Conservation (phyloP, 805 yeast species). For the Nakazawaea pomicola region DNA sequence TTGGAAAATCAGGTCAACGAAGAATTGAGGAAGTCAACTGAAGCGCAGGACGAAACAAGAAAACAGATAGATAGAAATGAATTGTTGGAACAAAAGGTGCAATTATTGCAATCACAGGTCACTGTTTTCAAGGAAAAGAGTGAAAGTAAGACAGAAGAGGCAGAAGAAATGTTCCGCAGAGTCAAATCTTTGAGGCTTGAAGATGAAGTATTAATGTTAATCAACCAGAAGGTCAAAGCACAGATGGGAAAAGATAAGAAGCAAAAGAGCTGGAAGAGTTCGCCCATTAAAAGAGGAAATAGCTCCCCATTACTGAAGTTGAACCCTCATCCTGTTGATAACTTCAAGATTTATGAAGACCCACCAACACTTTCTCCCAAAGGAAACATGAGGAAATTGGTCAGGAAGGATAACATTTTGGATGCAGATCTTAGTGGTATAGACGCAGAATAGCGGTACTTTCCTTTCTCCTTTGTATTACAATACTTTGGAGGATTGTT, state of each 20-base stretch:
- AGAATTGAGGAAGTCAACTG: background rate
- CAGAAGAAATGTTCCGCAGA: conserved; percentile 3
- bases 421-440: too few relatives aligned
- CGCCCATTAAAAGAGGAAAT: background rate
- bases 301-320: background rate
- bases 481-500: background rate
- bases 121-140: conserved; percentile 1
- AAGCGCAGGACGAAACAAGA: background rate
- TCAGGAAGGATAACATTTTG: background rate
- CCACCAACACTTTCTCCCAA: background rate
- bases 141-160: background rate
- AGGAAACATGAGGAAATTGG: conserved; percentile 2
- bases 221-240: conserved; percentile 1
- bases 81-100: conserved; percentile 5
- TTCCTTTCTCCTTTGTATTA: too few relatives aligned
- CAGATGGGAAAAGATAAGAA: conserved; percentile 3
- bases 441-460: too few relatives aligned
- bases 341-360: conserved; percentile 9
- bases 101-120: conserved; percentile 7
- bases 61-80: background rate
- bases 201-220: conserved; percentile 8
- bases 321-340: background rate
- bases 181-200: conserved; percentile 7
- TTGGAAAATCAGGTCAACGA: conserved; percentile 1
- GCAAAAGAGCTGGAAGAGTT: background rate